These are phyloP conservation scores for Selenicereus undatus DNA, from an alignment of 148 eudicot species.

Conservation along the genomic window DNA sequence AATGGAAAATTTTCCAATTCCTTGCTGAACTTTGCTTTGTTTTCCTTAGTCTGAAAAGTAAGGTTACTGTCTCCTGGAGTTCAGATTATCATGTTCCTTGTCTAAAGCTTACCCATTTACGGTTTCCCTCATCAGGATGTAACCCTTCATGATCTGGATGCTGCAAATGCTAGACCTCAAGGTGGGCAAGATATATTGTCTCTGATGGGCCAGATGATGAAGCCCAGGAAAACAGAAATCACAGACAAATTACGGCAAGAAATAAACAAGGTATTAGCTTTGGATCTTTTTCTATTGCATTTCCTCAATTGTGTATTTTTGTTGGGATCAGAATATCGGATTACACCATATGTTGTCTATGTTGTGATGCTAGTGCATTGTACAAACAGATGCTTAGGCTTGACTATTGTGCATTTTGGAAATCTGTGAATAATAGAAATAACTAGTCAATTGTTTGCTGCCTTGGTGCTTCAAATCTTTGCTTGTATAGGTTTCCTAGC, in stretches of 20 bases:
- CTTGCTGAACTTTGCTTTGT: background rate
- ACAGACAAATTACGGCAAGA: conserved; percentile 96
- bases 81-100: background rate
- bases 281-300: background rate
- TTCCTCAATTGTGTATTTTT: background rate
- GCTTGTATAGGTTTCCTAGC: background rate
- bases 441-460: background rate
- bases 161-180: conserved; percentile 99
- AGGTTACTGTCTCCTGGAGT: background rate
- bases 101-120: background rate
- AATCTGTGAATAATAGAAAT: background rate
- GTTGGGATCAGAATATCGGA: background rate
- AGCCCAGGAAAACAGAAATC: conserved; percentile 93
- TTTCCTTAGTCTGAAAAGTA: background rate
- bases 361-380: background rate
- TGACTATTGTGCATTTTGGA: background rate
- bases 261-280: conserved; percentile 67
- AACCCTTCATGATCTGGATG: conserved; percentile 94
- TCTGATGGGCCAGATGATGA: conserved; percentile 98
- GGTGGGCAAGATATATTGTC: conserved; percentile 98
- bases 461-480: background rate
- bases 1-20: background rate
- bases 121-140: conserved; percentile 63
- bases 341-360: background rate
- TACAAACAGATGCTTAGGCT: background rate